Evolutionary conservation across 2,329 filamentous ascomycete genomes (phyloP).

Genomic region (Xylaria sp.): DNA sequence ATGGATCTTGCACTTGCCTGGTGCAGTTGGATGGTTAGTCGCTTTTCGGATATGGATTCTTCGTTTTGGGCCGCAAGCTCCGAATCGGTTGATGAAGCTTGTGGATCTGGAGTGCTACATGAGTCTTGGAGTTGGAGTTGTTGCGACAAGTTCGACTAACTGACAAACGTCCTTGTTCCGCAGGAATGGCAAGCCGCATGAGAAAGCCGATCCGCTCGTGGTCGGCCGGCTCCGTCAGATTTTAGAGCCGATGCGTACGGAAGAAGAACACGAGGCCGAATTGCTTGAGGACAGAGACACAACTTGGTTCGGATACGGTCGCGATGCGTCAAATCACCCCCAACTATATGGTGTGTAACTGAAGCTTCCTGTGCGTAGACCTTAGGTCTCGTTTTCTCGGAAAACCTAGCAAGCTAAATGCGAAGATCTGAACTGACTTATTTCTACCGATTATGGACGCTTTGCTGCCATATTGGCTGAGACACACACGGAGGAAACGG

Average conservation of each 20-base stretch:
- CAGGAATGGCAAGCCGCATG: slow-evolving; percentile 43
- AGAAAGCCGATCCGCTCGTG: slow-evolving; percentile 41
- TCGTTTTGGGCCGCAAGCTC: slow-evolving; percentile 14
- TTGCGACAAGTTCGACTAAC: slow-evolving; percentile 6
- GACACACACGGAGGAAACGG: slow-evolving; percentile 35
- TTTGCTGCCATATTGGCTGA: slow-evolving; percentile 51
- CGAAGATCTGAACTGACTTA: not conserved
- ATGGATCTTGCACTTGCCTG: slow-evolving; percentile 40
- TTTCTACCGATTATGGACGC: slow-evolving; percentile 42
- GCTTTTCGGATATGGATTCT: not conserved
- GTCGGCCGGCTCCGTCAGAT: slow-evolving; percentile 42
- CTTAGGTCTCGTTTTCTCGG: not conserved
- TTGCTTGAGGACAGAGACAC: slow-evolving; percentile 42
- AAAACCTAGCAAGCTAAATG: not conserved
- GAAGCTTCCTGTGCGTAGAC: not conserved
- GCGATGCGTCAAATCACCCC: slow-evolving; percentile 39
- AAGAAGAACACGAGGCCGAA: slow-evolving; percentile 41
- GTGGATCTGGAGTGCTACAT: slow-evolving; percentile 6
- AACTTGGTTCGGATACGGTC: slow-evolving; percentile 43
- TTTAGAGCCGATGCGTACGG: slow-evolving; percentile 40
- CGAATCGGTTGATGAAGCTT: slow-evolving; percentile 4
- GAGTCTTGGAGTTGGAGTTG: not conserved
- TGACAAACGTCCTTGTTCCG: slow-evolving; percentile 28
- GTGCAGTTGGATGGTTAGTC: slow-evolving; percentile 41
- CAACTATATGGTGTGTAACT: slow-evolving; percentile 32